Base-by-base conservation (phyloP, 2,329 filamentous ascomycete species). In the Aschersonia sp. region DNA sequence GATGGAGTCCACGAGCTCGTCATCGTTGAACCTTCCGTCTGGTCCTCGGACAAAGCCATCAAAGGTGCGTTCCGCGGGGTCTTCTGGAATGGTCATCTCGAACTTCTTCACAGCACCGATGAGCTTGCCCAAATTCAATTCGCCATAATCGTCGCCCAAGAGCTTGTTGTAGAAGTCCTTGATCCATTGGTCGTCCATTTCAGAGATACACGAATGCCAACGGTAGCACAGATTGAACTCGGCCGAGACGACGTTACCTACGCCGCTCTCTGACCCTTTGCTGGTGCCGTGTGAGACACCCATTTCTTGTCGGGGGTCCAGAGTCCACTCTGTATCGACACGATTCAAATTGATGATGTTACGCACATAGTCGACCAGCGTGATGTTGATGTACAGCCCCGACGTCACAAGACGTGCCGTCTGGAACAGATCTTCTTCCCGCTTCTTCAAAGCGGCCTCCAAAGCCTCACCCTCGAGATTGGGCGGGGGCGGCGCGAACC, bases 211-310 rank as follows among this genome's bases (percentile, higher is more conserved):
- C 3, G 85, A 87, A 67, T 94, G 87, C 86, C 87, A 94, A 53
- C 87, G 75, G 62, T 94, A 94, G 54, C 85, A 84, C 7, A 94
- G 72, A 59, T 92, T 94, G 71, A 94, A 94, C 66, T 94, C 88
- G 3, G 84, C 85, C 0, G 85, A 91, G 4, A 91, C 85, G 53
- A 84, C 80, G 57, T 92, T 94, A 46, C 88, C 88, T 0, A 84
- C 78, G 42, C 85, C 88, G 30, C 80, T 73, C 43, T 85, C 78
- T 0, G 83, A 77, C 1, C 77, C 75, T 2, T 74, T 63, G 32
- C 72, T 70, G 6, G 71, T 80, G 53, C 70, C 72, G 0, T 63
- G 67, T 3, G 71, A 63, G 1, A 73, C 73, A 40, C 75, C 80
- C 63, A 82, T 84, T 54, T 84, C 78, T 9, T 78, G 74, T 30